phyloP scores from a whole-genome alignment of 495 filamentous ascomycete species.

The Hypoxylon fragiforme region DNA sequence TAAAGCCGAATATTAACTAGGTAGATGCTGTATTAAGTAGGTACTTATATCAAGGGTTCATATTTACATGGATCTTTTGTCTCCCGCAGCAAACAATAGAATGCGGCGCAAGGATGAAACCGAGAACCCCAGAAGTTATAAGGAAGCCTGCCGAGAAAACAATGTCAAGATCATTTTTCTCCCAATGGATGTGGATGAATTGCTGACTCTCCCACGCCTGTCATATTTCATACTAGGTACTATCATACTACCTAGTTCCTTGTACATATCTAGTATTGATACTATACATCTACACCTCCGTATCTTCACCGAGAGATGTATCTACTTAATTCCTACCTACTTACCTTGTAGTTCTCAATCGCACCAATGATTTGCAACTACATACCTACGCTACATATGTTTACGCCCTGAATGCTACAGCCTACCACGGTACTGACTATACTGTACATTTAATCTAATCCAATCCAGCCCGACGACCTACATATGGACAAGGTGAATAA shows the following conservation, averaged over 20 bases:
- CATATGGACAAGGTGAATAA: neutral
- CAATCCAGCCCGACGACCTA: neutral
- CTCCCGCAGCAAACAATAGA: constrained; percentile 16
- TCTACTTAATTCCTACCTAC: too few species aligned
- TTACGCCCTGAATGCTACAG: constrained; percentile 4
- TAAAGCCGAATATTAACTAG: too few species aligned
- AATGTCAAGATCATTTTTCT: constrained; percentile 15
- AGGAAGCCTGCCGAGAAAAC: constrained; percentile 3
- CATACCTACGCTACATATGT: neutral
- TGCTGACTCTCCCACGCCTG: constrained; percentile 3
- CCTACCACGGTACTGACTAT: constrained; percentile 6
- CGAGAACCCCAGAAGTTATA: constrained; percentile 24
- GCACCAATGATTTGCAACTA: constrained; percentile 8
- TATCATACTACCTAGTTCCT: neutral
- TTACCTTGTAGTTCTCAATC: constrained; percentile 5
- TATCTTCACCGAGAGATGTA: constrained; percentile 11
- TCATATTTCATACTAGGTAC: too few species aligned
- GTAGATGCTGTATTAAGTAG: neutral
- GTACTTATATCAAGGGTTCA: constrained; percentile 20
- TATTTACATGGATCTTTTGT: constrained; percentile 24
- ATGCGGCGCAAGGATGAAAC: constrained; percentile 32
- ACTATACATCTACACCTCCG: constrained; percentile 8
- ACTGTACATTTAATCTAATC: neutral
- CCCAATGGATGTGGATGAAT: constrained; percentile 12
- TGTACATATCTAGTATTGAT: neutral